These are phyloP conservation scores for Lentinula novae-zelandiae DNA, from an alignment of 1,284 basidiomycete genomes.

Conservation along the genomic window DNA sequence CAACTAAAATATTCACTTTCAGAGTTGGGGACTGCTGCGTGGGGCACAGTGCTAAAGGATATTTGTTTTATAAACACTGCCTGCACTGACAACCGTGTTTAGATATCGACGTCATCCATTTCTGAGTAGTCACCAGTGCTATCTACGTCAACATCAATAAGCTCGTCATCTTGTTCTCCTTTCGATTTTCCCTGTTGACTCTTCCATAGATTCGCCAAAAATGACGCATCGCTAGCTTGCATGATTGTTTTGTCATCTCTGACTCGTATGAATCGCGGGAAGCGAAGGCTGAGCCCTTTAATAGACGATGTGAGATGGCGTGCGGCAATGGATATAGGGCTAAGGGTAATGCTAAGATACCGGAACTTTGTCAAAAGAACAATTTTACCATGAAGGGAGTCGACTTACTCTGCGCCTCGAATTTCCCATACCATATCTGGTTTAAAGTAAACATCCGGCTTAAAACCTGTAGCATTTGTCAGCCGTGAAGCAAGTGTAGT, in stretches of 20 bases:
- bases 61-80: too few relatives aligned
- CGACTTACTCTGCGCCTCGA: conserved; percentile 78
- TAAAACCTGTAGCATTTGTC: conserved; percentile 47
- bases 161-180: conserved; percentile 44
- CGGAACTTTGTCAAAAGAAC: neutral
- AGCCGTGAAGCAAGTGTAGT: neutral
- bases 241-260: conserved; percentile 81
- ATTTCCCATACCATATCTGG: conserved; percentile 92
- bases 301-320: conserved; percentile 61
- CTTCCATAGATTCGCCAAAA: conserved; percentile 67
- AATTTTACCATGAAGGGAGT: neutral
- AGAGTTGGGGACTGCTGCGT: too few relatives aligned
- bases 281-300: conserved; percentile 80
- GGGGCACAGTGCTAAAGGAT: too few relatives aligned
- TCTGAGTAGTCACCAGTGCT: conserved; percentile 1
- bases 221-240: conserved; percentile 74
- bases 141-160: conserved; percentile 39
- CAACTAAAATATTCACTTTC: too few relatives aligned
- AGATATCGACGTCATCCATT: neutral
- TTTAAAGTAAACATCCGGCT: conserved; percentile 81
- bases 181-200: conserved; percentile 52
- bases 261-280: conserved; percentile 82
- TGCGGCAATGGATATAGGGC: conserved; percentile 85
- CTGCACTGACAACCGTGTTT: too few relatives aligned
- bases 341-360: conserved; percentile 70